Conservation (phyloP, 371 early-diverging fungal species). For the Saksenaea oblongispora region DNA sequence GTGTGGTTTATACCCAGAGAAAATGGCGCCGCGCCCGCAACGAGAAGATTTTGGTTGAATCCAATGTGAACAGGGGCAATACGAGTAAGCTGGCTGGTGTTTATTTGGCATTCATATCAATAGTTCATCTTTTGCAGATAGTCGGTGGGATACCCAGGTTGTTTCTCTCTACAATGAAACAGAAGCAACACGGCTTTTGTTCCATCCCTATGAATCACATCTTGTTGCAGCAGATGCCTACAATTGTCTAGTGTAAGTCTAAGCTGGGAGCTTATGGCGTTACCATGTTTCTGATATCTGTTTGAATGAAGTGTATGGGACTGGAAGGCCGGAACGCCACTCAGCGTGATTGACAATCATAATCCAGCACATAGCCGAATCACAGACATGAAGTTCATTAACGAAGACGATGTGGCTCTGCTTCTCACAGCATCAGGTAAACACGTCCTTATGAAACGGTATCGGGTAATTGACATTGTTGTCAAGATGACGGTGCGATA, state of each 20-base stretch:
- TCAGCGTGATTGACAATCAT: conserved; percentile 69
- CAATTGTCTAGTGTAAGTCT: conserved; percentile 48
- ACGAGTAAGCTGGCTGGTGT: conserved; percentile 23
- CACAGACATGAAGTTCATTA: conserved; percentile 81
- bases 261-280: background rate
- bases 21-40: conserved; percentile 80
- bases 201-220: conserved; percentile 83
- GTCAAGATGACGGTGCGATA: conserved; percentile 75
- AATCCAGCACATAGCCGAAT: conserved; percentile 72
- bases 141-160: conserved; percentile 65
- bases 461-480: too few species aligned
- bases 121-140: conserved; percentile 24
- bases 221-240: conserved; percentile 71
- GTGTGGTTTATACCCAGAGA: conserved; percentile 75
- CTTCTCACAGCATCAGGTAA: conserved; percentile 80
- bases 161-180: conserved; percentile 63
- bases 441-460: background rate
- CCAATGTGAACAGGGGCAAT: conserved; percentile 52
- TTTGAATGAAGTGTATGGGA: conserved; percentile 66
- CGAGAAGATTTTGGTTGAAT: conserved; percentile 64
- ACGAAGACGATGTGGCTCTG: conserved; percentile 87
- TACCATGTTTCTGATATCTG: background rate
- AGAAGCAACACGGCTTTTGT: conserved; percentile 55
- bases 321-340: conserved; percentile 65
- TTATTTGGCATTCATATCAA: background rate